These are phyloP conservation scores for Exophiala aquamarina DNA, from an alignment of 2,329 filamentous ascomycete species.

Conservation along the genomic window DNA sequence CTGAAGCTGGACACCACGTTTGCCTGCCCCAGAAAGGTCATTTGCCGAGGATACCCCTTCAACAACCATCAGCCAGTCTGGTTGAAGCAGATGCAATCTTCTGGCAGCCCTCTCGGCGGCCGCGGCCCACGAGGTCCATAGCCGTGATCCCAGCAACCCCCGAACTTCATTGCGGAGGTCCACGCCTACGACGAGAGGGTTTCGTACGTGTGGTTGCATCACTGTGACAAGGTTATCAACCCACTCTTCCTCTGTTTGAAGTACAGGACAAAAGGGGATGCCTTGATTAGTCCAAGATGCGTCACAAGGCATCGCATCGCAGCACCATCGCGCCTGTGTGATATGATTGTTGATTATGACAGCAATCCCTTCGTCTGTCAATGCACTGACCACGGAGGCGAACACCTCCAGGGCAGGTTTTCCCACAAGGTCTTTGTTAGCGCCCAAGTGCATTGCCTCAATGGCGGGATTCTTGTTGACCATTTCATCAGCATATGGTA, in stretches of 20 bases:
- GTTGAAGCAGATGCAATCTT: conserved; percentile 58
- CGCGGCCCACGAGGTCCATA: conserved; percentile 63
- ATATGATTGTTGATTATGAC: conserved; percentile 72
- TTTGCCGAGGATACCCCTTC: conserved; percentile 68
- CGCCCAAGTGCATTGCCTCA: conserved; percentile 50
- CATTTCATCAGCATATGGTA: conserved; percentile 70
- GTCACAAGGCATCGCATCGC: conserved; percentile 67
- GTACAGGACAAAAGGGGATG: conserved; percentile 59
- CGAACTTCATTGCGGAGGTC: conserved; percentile 70
- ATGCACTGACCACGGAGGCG: conserved; percentile 56
- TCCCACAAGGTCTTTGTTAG: conserved; percentile 62
- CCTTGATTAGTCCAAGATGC: conserved; percentile 67
- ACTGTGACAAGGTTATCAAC: conserved; percentile 66
- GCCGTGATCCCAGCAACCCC: conserved; percentile 68
- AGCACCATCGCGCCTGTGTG: conserved; percentile 68
- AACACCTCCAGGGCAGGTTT: conserved; percentile 61
- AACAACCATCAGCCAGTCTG: conserved; percentile 66
- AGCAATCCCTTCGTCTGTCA: conserved; percentile 63
- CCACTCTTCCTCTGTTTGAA: conserved; percentile 65
- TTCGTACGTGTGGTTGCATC: conserved; percentile 59
- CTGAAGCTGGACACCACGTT: conserved; percentile 59
- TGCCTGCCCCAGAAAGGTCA: conserved; percentile 58
- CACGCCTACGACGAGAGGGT: conserved; percentile 64
- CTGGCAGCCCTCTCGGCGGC: conserved; percentile 66
- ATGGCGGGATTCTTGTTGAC: conserved; percentile 61